A percentile compares a stretch with the other conserved stretches of the same genome.
Conservation (phyloP, 495 filamentous ascomycete genomes). For the Mytilinidion resinicola region DNA sequence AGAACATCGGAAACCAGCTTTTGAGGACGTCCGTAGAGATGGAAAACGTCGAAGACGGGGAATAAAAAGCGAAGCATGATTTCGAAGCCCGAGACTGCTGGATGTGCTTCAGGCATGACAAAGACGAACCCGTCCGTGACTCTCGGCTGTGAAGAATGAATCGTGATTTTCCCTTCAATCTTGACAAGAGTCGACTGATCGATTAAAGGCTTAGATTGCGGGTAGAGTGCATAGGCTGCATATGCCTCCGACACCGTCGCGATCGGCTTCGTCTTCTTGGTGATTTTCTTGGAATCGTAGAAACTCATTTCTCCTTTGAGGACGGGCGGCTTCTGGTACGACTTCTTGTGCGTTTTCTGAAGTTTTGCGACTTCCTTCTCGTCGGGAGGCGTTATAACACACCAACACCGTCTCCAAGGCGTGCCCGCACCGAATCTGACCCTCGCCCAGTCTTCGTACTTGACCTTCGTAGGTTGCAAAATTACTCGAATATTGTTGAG, state of each 20-base stretch:
- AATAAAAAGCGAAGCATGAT: conserved; percentile 95
- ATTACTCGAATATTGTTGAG: conserved; percentile 84
- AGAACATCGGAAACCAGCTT: conserved; percentile 80
- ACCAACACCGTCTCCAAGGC: conserved; percentile 95
- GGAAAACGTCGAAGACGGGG: conserved; percentile 89
- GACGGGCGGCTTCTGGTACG: conserved; percentile 54
- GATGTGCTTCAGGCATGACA: conserved; percentile 91
- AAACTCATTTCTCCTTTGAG: conserved; percentile 88
- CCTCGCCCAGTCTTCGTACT: conserved; percentile 86
- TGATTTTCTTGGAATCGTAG: conserved; percentile 83
- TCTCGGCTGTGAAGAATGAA: conserved; percentile 66
- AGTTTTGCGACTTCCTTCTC: conserved; percentile 84
- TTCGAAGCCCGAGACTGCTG: conserved; percentile 88
- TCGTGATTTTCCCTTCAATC: conserved; percentile 82
- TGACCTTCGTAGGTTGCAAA: conserved; percentile 68
- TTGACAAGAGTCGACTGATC: conserved; percentile 93
- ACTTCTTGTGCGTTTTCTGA: conserved; percentile 78
- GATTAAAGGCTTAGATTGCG: conserved; percentile 85
- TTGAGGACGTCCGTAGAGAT: conserved; percentile 82
- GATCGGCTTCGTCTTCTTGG: conserved; percentile 84
- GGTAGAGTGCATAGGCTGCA: conserved; percentile 91
- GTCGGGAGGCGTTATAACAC: conserved; percentile 83
- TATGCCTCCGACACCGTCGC: conserved; percentile 87
- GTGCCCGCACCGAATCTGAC: conserved; percentile 95
- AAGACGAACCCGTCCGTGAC: conserved; percentile 90